Conservation (phyloP, 805 yeast genomes). For the Kurtzmaniella cleridarum region DNA sequence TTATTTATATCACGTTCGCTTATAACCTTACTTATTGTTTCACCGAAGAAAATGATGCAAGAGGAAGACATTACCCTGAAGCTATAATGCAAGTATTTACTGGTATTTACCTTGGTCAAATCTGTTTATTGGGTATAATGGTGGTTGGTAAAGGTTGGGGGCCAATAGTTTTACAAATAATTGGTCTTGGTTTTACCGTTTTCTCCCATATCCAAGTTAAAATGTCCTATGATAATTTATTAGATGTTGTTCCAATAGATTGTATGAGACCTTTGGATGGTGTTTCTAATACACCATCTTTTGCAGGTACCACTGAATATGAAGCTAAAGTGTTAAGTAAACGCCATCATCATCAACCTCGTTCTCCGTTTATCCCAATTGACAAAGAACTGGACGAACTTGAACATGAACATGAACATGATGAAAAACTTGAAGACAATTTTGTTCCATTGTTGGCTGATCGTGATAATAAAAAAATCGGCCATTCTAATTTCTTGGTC, state of each 20-base stretch:
- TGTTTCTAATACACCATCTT: conserved; percentile 56
- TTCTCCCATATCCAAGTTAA: conserved; percentile 64
- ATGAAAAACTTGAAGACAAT: background rate
- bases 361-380: background rate
- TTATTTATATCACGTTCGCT: conserved; percentile 71
- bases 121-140: conserved; percentile 81
- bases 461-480: conserved; percentile 42
- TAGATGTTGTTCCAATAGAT: conserved; percentile 59
- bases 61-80: conserved; percentile 83
- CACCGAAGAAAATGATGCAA: conserved; percentile 61
- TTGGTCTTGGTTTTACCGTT: conserved; percentile 59
- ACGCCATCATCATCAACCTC: conserved; percentile 5
- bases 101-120: conserved; percentile 84
- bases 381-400: background rate
- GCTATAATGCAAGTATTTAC: conserved; percentile 85
- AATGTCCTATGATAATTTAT: conserved; percentile 59
- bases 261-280: conserved; percentile 78
- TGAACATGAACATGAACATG: background rate
- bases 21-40: conserved; percentile 73
- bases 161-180: conserved; percentile 71
- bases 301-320: conserved; percentile 28
- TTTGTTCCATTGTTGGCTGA: conserved; percentile 64
- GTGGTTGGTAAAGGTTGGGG: conserved; percentile 95
- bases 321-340: conserved; percentile 23
- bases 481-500: conserved; percentile 39